These are phyloP conservation scores for Pneumocystis wakefieldiae DNA, from an alignment of 1,139 yeast species.

Conservation along the genomic window DNA sequence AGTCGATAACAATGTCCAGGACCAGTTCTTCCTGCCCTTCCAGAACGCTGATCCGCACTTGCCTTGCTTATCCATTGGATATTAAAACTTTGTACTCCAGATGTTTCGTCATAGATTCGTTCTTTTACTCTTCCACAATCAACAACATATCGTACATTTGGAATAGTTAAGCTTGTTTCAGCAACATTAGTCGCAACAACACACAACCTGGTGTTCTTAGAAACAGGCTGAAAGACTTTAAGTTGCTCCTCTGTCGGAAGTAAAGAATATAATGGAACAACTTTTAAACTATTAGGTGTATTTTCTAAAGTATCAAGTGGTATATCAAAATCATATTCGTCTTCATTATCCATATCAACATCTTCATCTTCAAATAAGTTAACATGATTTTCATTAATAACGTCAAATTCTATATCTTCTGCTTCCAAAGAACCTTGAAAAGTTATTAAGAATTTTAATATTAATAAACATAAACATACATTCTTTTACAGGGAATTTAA, in stretches of 20 bases:
- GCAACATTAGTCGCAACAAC: constrained; percentile 96
- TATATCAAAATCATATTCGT: constrained; percentile 41
- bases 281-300: constrained; percentile 55
- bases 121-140: constrained; percentile 93
- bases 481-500: constrained; percentile 12
- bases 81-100: constrained; percentile 86
- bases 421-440: constrained; percentile 34
- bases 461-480: constrained; percentile 29
- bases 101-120: constrained; percentile 62
- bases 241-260: constrained; percentile 88
- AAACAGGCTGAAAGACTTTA: constrained; percentile 80
- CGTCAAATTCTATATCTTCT: constrained; percentile 77
- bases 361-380: constrained; percentile 30
- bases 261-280: constrained; percentile 79
- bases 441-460: constrained; percentile 15
- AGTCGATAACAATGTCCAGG: constrained; percentile 95
- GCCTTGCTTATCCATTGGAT: constrained; percentile 92
- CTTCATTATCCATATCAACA: constrained; percentile 53
- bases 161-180: constrained; percentile 92
- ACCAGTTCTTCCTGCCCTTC: constrained; percentile 99
- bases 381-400: constrained; percentile 27
- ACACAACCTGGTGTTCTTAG: constrained; percentile 71
- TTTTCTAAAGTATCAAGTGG: constrained; percentile 32
- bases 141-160: constrained; percentile 86
- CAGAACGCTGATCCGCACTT: constrained; percentile 86